Evolutionary conservation across 306 rosid genomes (phyloP).

Genomic region (Myrica gale): DNA sequence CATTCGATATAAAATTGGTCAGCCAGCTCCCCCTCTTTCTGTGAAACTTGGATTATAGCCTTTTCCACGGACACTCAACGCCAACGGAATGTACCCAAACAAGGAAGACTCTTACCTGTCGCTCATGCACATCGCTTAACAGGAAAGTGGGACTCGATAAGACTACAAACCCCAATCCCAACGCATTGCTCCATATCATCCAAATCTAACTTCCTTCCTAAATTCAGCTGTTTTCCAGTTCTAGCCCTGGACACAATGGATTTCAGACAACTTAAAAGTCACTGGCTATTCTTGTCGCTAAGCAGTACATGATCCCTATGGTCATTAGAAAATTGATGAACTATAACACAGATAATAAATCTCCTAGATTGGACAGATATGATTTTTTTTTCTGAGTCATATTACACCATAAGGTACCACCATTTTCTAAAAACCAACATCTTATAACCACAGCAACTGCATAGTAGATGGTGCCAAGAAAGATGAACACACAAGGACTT

Average conservation of each 20-base stretch:
- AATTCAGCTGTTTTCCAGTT: neutral
- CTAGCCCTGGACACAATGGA: neutral
- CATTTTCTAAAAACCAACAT: neutral
- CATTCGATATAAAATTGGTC: neutral
- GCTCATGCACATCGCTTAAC: neutral
- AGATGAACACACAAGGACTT: neutral
- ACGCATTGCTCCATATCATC: neutral
- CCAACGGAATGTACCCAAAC: neutral
- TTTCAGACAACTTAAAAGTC: neutral
- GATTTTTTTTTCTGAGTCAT: neutral
- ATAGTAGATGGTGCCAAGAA: neutral
- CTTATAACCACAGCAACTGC: neutral
- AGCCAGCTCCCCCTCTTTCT: neutral
- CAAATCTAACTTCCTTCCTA: neutral
- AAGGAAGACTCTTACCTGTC: neutral
- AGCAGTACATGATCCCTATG: neutral
- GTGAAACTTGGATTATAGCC: neutral
- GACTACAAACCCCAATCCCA: neutral
- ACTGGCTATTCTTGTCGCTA: no score
- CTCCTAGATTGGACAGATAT: neutral
- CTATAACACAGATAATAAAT: neutral
- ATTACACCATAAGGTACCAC: neutral
- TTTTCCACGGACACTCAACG: neutral
- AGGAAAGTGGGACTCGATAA: neutral
- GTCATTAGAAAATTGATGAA: neutral